Conservation (phyloP, 2,329 filamentous ascomycete species). For the Dactylellina drechsleri region DNA sequence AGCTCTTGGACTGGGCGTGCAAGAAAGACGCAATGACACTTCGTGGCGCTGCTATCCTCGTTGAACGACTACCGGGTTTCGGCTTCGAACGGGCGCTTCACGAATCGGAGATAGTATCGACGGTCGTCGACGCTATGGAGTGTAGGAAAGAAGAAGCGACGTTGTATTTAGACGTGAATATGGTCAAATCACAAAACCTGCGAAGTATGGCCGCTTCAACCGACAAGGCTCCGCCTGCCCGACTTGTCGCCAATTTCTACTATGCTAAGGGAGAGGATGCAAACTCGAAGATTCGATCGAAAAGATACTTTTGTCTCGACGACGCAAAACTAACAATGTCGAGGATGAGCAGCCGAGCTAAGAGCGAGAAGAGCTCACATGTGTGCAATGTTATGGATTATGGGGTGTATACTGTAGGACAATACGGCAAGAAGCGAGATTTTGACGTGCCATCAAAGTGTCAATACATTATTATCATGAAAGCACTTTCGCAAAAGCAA, state of each 20-base stretch:
- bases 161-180: constrained; percentile 39
- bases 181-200: constrained; percentile 45
- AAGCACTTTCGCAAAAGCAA: constrained; percentile 41
- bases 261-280: constrained; percentile 48
- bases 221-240: constrained; percentile 17
- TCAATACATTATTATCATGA: constrained; percentile 52
- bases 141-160: constrained; percentile 45
- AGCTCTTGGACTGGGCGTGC: constrained; percentile 46
- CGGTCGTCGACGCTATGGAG: constrained; percentile 47
- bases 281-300: constrained; percentile 45
- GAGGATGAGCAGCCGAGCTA: constrained; percentile 42
- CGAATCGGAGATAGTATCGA: constrained; percentile 32
- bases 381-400: constrained; percentile 53
- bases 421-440: constrained; percentile 47
- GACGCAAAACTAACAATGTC: constrained; percentile 51
- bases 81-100: constrained; percentile 47
- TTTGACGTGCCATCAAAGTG: constrained; percentile 50
- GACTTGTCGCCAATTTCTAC: constrained; percentile 44
- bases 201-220: constrained; percentile 11
- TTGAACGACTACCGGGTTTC: constrained; percentile 43
- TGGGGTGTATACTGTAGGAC: constrained; percentile 48
- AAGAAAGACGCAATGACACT: constrained; percentile 49
- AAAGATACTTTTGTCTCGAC: constrained; percentile 51
- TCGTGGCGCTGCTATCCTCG: constrained; percentile 43
- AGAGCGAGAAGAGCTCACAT: constrained; percentile 50